A percentile compares a stretch with the other conserved stretches of the same genome.
Evolutionary conservation across 2,329 filamentous ascomycete genomes (phyloP).

Genomic region (Pseudocercospora fuligena): DNA sequence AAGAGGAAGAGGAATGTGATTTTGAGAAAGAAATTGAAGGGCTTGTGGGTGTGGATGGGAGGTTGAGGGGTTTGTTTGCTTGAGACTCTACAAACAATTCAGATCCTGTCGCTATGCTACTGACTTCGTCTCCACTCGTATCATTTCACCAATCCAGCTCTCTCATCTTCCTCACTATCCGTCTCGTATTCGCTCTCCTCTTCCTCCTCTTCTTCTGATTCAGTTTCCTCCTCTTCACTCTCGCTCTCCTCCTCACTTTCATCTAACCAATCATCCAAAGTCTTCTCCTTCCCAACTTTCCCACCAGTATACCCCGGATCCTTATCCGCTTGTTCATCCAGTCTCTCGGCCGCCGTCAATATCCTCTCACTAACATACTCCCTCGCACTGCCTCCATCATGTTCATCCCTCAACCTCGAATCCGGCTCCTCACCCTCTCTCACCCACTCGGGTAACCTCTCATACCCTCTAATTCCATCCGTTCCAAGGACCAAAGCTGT

Average conservation of each 20-base stretch:
- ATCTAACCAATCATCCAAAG: slow-evolving; percentile 89
- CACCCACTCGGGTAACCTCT: slow-evolving; percentile 83
- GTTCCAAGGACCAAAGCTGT: slow-evolving; percentile 83
- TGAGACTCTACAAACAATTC: not conserved
- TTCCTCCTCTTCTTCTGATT: slow-evolving; percentile 53
- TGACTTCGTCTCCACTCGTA: not conserved
- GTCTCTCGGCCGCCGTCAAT: slow-evolving; percentile 57
- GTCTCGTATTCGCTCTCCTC: slow-evolving; percentile 40
- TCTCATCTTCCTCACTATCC: slow-evolving; percentile 52
- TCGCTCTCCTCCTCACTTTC: slow-evolving; percentile 59
- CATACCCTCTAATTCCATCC: slow-evolving; percentile 70
- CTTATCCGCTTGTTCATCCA: slow-evolving; percentile 63
- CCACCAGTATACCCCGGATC: slow-evolving; percentile 55
- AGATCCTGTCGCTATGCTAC: not conserved
- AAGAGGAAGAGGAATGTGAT: slow-evolving; percentile 34
- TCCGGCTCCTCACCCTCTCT: slow-evolving; percentile 79
- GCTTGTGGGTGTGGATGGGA: slow-evolving; percentile 38
- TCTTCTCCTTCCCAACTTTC: slow-evolving; percentile 66
- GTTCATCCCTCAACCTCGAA: slow-evolving; percentile 68
- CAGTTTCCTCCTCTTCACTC: slow-evolving; percentile 58
- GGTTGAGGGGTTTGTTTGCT: slow-evolving; percentile 36
- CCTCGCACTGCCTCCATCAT: slow-evolving; percentile 30
- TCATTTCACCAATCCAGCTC: slow-evolving; percentile 17
- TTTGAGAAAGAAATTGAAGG: slow-evolving; percentile 34
- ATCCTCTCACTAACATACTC: slow-evolving; percentile 43